These are phyloP conservation scores for Chiua virens DNA, from an alignment of 768 basidiomycete genomes.

Conservation along the genomic window DNA sequence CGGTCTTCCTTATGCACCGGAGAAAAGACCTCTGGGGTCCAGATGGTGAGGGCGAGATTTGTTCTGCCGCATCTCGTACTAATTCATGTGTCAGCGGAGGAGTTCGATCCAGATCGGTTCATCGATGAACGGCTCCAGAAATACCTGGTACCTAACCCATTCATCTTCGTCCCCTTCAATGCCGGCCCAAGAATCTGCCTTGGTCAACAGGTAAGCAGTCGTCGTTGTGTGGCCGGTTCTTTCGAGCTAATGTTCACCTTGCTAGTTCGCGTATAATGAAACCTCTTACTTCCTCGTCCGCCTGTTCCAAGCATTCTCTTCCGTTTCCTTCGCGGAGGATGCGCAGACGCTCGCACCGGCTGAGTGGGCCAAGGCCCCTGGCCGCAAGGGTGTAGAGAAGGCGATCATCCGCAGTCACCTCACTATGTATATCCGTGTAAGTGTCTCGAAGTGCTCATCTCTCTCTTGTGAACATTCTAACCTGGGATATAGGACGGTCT, in stretches of 20 bases:
- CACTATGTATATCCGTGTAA: conserved; percentile 51
- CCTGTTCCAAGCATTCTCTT: conserved; percentile 54
- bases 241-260: conserved; percentile 1
- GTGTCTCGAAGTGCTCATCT: conserved; percentile 7
- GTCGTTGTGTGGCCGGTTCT: not conserved
- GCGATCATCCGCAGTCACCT: conserved; percentile 48
- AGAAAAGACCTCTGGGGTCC: conserved; percentile 44
- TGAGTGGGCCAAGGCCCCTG: conserved; percentile 39
- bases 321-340: conserved; percentile 43
- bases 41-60: conserved; percentile 42
- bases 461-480: not conserved
- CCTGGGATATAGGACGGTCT: conserved; percentile 17
- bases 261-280: conserved; percentile 66
- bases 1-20: conserved; percentile 57
- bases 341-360: conserved; percentile 48
- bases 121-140: conserved; percentile 58
- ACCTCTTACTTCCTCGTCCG: conserved; percentile 62
- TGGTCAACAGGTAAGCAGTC: conserved; percentile 35
- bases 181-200: conserved; percentile 40
- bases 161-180: conserved; percentile 46
- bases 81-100: conserved; percentile 39
- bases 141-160: conserved; percentile 55
- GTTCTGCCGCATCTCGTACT: not conserved
- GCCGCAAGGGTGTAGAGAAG: conserved; percentile 45
- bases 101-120: conserved; percentile 70